Evolutionary conservation across 352 stramenopile genomes (phyloP).

Genomic region (Phytophthora meadii): DNA sequence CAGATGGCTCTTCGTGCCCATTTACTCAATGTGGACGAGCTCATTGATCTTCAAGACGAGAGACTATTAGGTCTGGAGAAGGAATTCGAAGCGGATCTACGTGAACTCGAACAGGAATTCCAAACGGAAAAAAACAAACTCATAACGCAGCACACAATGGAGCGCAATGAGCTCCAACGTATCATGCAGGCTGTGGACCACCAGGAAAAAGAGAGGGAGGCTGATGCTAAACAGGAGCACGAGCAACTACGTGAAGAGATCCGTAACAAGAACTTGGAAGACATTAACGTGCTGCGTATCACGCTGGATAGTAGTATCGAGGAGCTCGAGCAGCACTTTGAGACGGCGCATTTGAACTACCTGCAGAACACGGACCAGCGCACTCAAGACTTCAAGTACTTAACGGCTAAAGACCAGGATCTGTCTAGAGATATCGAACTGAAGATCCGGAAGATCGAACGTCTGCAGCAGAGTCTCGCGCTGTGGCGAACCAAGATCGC

Average conservation of each 20-base stretch:
- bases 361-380: constrained; percentile 94
- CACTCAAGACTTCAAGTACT: constrained; percentile 95
- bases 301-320: constrained; percentile 94
- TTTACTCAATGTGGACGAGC: constrained; percentile 91
- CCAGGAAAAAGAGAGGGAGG: constrained; percentile 83
- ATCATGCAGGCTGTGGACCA: constrained; percentile 90
- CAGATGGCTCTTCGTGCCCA: constrained; percentile 91
- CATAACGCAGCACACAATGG: constrained; percentile 62
- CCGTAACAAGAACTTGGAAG: constrained; percentile 94
- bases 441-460: constrained; percentile 95
- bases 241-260: constrained; percentile 94
- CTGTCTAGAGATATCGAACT: constrained; percentile 93
- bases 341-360: constrained; percentile 92
- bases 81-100: constrained; percentile 91
- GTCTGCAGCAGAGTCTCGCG: constrained; percentile 88
- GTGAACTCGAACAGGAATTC: constrained; percentile 87
- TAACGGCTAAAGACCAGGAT: constrained; percentile 93
- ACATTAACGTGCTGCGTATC: constrained; percentile 94
- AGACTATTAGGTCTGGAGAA: constrained; percentile 90
- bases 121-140: constrained; percentile 87
- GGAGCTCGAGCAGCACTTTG: constrained; percentile 95
- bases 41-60: constrained; percentile 93
- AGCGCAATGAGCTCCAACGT: constrained; percentile 81
- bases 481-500: constrained; percentile 93
- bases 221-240: constrained; percentile 78